Evolutionary conservation across 352 stramenopile species (phyloP), one percentile per base, ranked within the genome.

Genomic region (Phytopythium cucurbitacearum): DNA sequence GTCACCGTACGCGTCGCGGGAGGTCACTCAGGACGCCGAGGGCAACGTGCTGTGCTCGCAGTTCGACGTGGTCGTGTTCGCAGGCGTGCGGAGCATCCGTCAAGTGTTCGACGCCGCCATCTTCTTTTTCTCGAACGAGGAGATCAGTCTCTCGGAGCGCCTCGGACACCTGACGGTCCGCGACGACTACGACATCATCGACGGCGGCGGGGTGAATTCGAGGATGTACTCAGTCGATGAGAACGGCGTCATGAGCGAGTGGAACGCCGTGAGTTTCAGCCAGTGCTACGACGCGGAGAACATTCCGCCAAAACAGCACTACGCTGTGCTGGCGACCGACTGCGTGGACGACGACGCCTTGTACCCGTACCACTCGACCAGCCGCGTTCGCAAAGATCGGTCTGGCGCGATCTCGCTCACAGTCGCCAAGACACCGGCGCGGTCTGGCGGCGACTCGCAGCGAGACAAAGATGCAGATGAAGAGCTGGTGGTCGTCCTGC

Each of bases 261-360:
- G 65, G 9, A 52, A 52, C 33, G 51, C 55, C 12, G 32, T 56
- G 16, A 53, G 41, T 3, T 63, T 55, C 13, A 35, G 35, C 1
- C 57, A 80, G 38, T 85, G 62, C 16, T 66, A 71, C 16, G 63
- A 63, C 49, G 5, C 15, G 43, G 35, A 44, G 4, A n/a, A 37
- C 36, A 15, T 49, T 15, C 15, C 67, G 48, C 39, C 40, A 52
- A 51, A 49, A 7, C 49, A 36, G 7, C 38, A 61, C 33, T 73
- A 69, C 56, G 74, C 57, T n/a, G 48, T 86, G 0, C 40, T 77
- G 4, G 51, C 60, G 35, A 65, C 57, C 6, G 75, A 86, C 45
- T 75, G 58, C 37, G 63, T 82, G 9, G 68, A 84, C 34, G 57
- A 58, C 2, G 73, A 86, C 49, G 73, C 65, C 0, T 34, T 76